A percentile compares a stretch with the other conserved stretches of the same genome.
These are phyloP conservation scores for Paraphoma sp. DNA, from an alignment of 2,329 filamentous ascomycete species.

Conservation along the genomic window DNA sequence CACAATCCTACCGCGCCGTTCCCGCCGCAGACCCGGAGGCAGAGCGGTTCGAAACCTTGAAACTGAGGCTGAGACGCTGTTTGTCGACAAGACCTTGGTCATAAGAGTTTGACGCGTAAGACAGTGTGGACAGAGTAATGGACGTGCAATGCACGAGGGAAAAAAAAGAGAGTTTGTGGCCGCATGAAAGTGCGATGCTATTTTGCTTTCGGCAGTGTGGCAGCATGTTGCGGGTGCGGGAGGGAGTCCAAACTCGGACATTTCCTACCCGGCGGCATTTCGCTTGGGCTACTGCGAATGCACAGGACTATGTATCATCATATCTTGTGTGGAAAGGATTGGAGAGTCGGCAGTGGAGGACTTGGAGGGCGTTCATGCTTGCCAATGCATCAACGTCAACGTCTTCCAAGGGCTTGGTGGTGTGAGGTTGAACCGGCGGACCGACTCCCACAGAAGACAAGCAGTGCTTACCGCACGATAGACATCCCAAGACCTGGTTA, in stretches of 20 bases:
- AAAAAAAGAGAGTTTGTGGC: background rate
- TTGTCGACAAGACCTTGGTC: background rate
- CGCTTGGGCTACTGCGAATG: too few species aligned
- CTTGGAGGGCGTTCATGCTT: background rate
- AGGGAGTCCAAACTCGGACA: background rate
- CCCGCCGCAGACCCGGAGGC: background rate
- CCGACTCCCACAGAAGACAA: conserved; percentile 2
- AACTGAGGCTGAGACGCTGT: background rate
- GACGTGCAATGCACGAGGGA: too few species aligned
- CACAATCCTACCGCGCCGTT: background rate
- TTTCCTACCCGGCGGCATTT: background rate
- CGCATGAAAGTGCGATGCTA: too few species aligned
- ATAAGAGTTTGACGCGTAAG: background rate
- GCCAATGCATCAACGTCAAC: background rate
- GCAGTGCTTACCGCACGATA: conserved; percentile 5
- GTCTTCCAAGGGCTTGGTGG: background rate
- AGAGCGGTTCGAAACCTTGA: background rate
- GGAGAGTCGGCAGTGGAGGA: background rate
- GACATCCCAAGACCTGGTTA: background rate
- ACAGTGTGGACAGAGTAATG: background rate
- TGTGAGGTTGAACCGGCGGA: conserved; percentile 5
- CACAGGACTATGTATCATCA: too few species aligned
- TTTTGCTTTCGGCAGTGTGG: too few species aligned
- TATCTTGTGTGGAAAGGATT: too few species aligned
- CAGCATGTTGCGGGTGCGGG: too few species aligned